These are phyloP conservation scores for Sphagnum magellanicum DNA, from an alignment of 228 moss, liverwort and hornwort species.

Conservation along the genomic window DNA sequence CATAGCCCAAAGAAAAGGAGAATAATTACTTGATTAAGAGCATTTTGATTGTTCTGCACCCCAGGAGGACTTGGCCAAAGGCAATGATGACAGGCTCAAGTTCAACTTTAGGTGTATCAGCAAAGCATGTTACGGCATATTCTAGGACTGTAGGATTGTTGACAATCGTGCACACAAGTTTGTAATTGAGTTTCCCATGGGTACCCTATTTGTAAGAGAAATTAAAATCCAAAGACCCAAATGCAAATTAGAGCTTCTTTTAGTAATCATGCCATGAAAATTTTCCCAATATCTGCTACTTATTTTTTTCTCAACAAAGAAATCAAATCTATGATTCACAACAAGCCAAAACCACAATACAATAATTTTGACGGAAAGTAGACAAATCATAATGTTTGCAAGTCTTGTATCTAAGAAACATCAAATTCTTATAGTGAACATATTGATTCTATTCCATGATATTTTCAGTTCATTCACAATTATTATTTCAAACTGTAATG, in stretches of 20 bases:
- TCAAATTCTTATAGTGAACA: too few relatives aligned
- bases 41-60: slow-evolving; percentile 36
- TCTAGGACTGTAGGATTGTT: slow-evolving; percentile 55
- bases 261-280: slow-evolving; percentile 4
- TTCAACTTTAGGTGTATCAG: slow-evolving; percentile 59
- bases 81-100: slow-evolving; percentile 33
- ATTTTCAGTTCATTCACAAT: too few relatives aligned
- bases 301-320: background rate
- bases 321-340: background rate
- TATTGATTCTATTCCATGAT: too few relatives aligned
- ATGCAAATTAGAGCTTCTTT: too few relatives aligned
- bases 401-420: too few relatives aligned
- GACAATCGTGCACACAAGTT: slow-evolving; percentile 51
- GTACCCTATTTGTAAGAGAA: slow-evolving; percentile 20
- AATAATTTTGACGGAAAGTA: too few relatives aligned
- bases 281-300: background rate
- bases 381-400: too few relatives aligned
- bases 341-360: background rate
- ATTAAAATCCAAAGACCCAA: too few relatives aligned
- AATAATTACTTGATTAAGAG: slow-evolving; percentile 43
- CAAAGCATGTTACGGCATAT: slow-evolving; percentile 49
- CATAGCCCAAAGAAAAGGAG: background rate
- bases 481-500: background rate
- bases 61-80: slow-evolving; percentile 61
- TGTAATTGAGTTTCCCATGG: slow-evolving; percentile 48